Evolutionary conservation across 371 early-diverging fungal species (phyloP).

Genomic region (Haplosporangium sp.): DNA sequence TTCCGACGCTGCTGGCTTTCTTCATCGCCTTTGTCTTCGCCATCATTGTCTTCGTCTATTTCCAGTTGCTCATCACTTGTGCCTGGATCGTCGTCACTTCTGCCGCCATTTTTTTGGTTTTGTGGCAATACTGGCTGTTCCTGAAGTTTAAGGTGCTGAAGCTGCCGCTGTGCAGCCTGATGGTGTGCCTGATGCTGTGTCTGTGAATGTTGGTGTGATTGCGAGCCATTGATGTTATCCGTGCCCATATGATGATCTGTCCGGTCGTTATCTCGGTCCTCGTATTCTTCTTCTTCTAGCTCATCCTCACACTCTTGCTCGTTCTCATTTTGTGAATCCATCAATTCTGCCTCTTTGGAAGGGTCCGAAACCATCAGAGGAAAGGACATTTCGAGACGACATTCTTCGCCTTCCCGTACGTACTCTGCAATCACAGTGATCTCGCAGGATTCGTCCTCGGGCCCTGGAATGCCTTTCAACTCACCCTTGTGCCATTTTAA

Average conservation of each 20-base stretch:
- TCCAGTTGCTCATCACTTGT: slow-evolving; percentile 11
- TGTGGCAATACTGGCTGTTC: slow-evolving; percentile 2
- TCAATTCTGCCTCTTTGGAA: slow-evolving; percentile 27
- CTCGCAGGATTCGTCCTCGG: slow-evolving; percentile 59
- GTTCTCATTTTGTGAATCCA: slow-evolving; percentile 19
- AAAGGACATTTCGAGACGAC: slow-evolving; percentile 58
- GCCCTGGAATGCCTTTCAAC: slow-evolving; percentile 66
- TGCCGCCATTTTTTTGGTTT: slow-evolving; percentile 1
- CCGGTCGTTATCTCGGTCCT: neutral
- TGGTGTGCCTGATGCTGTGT: slow-evolving; percentile 8
- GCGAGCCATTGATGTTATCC: neutral
- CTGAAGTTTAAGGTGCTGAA: slow-evolving; percentile 10
- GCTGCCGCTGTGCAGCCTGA: slow-evolving; percentile 9
- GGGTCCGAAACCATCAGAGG: slow-evolving; percentile 44
- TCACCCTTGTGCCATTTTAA: slow-evolving; percentile 71
- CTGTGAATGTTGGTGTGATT: neutral
- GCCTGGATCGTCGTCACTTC: slow-evolving; percentile 7
- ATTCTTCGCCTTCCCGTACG: slow-evolving; percentile 63
- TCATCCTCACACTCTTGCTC: slow-evolving; percentile 11
- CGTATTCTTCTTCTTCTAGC: slow-evolving; percentile 3
- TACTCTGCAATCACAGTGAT: slow-evolving; percentile 67
- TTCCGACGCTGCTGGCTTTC: slow-evolving; percentile 3
- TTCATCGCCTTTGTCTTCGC: slow-evolving; percentile 3
- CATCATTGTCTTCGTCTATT: slow-evolving; percentile 6
- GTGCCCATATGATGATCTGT: neutral